Evolutionary conservation across 2,329 filamentous ascomycete genomes (phyloP), one percentile per base, ranked within the genome.

Genomic region (Aspergillus piperis): DNA sequence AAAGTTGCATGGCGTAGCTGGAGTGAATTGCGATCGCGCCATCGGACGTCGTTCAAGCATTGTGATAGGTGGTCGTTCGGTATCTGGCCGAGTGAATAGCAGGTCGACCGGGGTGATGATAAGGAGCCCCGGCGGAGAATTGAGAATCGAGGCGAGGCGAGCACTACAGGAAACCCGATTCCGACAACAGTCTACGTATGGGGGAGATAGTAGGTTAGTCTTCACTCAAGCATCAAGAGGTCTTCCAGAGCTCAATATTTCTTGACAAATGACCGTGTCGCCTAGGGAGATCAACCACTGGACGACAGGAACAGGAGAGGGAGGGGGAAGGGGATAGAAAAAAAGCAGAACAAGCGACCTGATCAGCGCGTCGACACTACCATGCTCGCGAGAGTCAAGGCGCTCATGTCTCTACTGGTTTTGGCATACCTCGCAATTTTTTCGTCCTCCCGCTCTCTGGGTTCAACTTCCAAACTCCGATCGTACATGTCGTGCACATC

Each of bases 401-500:
- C 68, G 62, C 66, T 66, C 66, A 70, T 72, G 57, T 73, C 72
- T 78, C 73, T 70, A 67, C 64, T 64, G 54, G n/a, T 32, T 64
- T 49, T 64, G 69, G 74, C 86, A 72, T 88, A 96, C 93, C 95
- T 96, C 75, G 96, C 94, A 83, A 99, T 98, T 84, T 98, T 98
- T 81, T 99, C 95, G 74, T 99, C 95, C 81, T 99, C 95, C 71
- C 95, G 86, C 81, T 99, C 95, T 71, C 95, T 86, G 64, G 95
- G 95, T 77, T 99, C 95, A 62, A 99, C 88, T 71, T 89, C 85
- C 79, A 99, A 82, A 80, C 92, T 96, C 83, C 93, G 93, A 78
- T 98, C 93, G 81, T 98, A 99, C 95, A 98, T 98, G 82, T 98
- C 94, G 77, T 98, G 93, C 64, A 99, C 95, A 75, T 98, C 94